These are phyloP conservation scores for Rhodomyrtus psidioides DNA, from an alignment of 441 rosid genomes.

Conservation along the genomic window DNA sequence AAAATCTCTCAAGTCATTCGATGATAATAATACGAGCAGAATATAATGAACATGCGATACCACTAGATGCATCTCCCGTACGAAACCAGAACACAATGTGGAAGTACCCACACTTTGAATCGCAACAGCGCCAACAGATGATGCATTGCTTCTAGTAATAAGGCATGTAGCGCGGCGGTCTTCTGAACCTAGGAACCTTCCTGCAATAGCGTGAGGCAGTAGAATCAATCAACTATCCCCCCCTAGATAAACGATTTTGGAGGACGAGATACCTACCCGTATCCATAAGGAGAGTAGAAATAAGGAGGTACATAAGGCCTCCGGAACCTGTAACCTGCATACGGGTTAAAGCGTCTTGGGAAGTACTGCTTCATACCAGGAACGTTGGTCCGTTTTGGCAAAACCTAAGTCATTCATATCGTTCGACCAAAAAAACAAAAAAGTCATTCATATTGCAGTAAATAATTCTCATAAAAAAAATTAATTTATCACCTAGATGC, in stretches of 20 bases:
- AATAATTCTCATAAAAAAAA: background rate
- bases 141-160: conserved; percentile 32
- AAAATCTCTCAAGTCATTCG: background rate
- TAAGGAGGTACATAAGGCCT: conserved; percentile 73
- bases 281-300: conserved; percentile 78
- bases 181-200: conserved; percentile 82
- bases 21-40: background rate
- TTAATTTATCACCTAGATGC: background rate
- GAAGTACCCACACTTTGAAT: background rate
- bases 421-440: no score
- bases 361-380: conserved; percentile 92
- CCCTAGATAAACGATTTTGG: background rate
- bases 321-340: conserved; percentile 54
- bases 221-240: background rate
- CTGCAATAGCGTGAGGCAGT: conserved; percentile 29
- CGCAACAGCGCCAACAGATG: background rate
- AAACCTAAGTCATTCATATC: conserved; percentile 38
- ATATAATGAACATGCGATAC: background rate
- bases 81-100: background rate
- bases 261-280: conserved; percentile 42
- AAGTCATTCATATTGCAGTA: background rate
- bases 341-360: conserved; percentile 64
- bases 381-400: conserved; percentile 81
- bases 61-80: background rate
- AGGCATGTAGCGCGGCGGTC: conserved; percentile 88